Conservation (phyloP, 2,329 filamentous ascomycete species). For the Epichloe amarillans region DNA sequence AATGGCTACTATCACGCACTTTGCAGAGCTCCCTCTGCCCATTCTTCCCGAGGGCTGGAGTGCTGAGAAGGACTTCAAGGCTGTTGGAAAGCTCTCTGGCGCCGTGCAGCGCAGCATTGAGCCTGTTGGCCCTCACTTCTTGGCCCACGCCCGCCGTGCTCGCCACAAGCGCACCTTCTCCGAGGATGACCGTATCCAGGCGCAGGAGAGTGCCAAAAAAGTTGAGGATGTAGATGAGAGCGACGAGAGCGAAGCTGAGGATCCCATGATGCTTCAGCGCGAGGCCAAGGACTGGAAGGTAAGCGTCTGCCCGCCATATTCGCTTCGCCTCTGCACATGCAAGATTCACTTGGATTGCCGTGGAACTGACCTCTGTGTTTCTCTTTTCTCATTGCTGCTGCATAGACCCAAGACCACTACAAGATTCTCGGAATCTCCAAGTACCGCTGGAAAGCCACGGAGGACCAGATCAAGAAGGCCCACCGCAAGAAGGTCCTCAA, state of each 20-base stretch:
- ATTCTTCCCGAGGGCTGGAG: constrained; percentile 68
- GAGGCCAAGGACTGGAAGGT: constrained; percentile 99
- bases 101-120: constrained; percentile 81
- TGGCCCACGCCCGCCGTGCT: constrained; percentile 90
- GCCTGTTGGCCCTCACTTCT: constrained; percentile 93
- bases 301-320: constrained; percentile 13
- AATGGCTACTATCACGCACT: constrained; percentile 53
- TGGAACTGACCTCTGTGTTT: background rate
- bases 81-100: constrained; percentile 60
- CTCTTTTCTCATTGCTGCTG: background rate
- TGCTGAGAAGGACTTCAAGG: constrained; percentile 85
- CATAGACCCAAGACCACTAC: constrained; percentile 87
- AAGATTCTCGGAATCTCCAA: constrained; percentile 86
- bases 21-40: constrained; percentile 52
- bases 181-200: constrained; percentile 95
- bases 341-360: background rate
- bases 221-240: constrained; percentile 81
- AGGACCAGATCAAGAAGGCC: constrained; percentile 97
- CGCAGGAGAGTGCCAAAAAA: constrained; percentile 88
- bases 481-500: constrained; percentile 99
- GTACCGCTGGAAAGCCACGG: constrained; percentile 83
- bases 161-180: constrained; percentile 96
- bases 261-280: constrained; percentile 78
- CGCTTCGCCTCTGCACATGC: too few species aligned
- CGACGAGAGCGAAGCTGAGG: constrained; percentile 88